Base-by-base conservation (phyloP, 768 basidiomycete genomes). In the Serpula lacrymans region DNA sequence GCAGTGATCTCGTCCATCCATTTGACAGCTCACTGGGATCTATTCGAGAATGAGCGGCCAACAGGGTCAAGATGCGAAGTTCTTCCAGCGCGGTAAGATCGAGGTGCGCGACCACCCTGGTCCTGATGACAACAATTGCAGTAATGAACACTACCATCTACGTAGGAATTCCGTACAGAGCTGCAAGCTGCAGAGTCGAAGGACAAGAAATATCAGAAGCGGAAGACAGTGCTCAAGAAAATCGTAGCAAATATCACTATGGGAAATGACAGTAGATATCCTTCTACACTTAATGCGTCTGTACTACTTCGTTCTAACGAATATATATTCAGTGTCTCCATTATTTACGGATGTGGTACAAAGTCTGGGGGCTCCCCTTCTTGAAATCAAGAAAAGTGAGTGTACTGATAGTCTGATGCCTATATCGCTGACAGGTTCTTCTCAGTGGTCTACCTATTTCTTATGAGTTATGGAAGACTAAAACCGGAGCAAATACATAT, bases 371-470 rank as follows among this genome's bases (percentile, higher is more conserved):
- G 93, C 92, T 8, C 96, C 95, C 32, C 69, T 94, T 5, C 74
- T 98, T 27, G 96, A 99, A 62, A 96, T 98, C 62, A 99, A 99
- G 78, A 99, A 99, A 75, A 99, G 94, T 93, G 52, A 59, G 87
- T 62, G n/a, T 34, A 33, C 36, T 27, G 13, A 14, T 24, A 22
- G 26, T 30, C n/a, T 20, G 31, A 21, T 18, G 17, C 25, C 23
- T 25, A 27, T 11, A 34, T 4, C 27, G 14, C 33, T 45, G 40
- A 29, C 31, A n/a, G n/a, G 10, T 2, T 11, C 17, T 21, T 24
- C 24, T 6, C 57, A 97, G 93, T 97, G 93, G 94, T 97, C 32
- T 96, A 97, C 65, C 81, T 98, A 35, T 98, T 89, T 69, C 80
- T 98, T 45, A 84, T 98, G 58, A 97, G 93, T 69, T 99, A 99